Conservation (phyloP, 208 protist species). For the Trypanosoma brucei region DNA sequence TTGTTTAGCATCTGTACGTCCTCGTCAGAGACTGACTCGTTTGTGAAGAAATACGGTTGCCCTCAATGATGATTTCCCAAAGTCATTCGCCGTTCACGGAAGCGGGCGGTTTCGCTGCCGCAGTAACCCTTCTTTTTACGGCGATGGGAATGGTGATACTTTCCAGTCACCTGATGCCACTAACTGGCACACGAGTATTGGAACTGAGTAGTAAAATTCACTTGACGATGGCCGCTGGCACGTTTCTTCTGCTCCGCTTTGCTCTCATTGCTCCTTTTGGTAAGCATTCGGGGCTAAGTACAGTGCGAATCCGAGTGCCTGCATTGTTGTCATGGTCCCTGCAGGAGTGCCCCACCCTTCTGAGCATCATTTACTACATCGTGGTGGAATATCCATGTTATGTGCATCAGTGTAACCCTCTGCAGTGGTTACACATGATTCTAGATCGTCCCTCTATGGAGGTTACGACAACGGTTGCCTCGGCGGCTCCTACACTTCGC, state of each 20-base stretch:
- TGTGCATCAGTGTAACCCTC: constrained; percentile 19
- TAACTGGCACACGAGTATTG: background rate
- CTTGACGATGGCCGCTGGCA: background rate
- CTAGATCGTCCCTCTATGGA: constrained; percentile 12
- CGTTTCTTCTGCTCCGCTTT: constrained; percentile 4
- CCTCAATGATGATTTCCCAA: no score
- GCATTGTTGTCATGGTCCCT: constrained; percentile 50
- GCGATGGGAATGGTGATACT: constrained; percentile 11
- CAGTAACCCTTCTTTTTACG: background rate
- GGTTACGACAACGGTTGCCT: constrained; percentile 14
- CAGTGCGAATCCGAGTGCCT: constrained; percentile 26
- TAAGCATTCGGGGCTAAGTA: constrained; percentile 19
- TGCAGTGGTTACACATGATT: constrained; percentile 6
- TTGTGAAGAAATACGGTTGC: no score
- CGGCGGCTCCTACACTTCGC: constrained; percentile 22
- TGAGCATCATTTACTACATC: constrained; percentile 60
- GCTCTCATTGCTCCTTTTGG: constrained; percentile 23
- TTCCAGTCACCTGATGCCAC: constrained; percentile 5
- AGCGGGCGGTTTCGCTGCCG: no score
- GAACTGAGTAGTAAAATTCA: constrained; percentile 6
- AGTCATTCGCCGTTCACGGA: no score
- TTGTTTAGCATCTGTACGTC: no score
- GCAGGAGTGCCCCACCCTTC: constrained; percentile 68
- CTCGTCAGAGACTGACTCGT: no score
- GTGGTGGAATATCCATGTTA: constrained; percentile 42